Base-by-base conservation (phyloP, 202 grass and related monocot genomes). In the Saccharum hybrid region DNA sequence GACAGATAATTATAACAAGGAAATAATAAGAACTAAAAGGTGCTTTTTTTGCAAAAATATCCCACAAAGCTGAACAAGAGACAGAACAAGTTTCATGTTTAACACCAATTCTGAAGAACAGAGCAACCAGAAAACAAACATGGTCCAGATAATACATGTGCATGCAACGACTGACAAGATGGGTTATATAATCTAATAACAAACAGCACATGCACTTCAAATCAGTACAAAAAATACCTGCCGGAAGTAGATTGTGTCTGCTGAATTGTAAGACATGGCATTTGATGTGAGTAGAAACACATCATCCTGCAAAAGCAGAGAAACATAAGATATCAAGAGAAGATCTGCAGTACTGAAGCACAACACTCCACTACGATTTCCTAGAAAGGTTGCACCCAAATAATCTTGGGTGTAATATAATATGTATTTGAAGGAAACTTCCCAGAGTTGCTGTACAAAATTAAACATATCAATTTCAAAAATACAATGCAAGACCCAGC, bases 251-350 rank as follows among this genome's bases (percentile, higher is more conserved):
- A 94, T 87, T 43, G 92, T 90, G 23, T 94, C 87, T 0, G 88
- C 78, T 82, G 92, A 82, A 88, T 94, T 94, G 80, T 94, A 94
- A 70, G 76, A 67, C 92, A 94, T 94, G 48, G 92, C 92, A 88
- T 94, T 94, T 71, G 85, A 84, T 57, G 89, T 88, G 54, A 94
- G 90, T 61, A 94, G 65, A 74, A 92, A 94, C n/a, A 94, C 76
- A 88, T 94, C 92, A 63, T 76, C 85, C 92, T 94, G 90, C 75
- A 72, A 23, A 79, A 48, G 12, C 2, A 75, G 10, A 74, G 65
- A 75, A 74, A 37, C 2, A 23, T 2, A 33, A 34, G 16, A 78
- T 49, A 65, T 78, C 49, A 63, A 49, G 12, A 42, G 15, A 23
- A 61, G 57, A 60, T 77, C 22, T 7, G 9, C 19, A 18, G 12